These are phyloP conservation scores for Carallia pectinifolia DNA, from an alignment of 345 rosid genomes.

Conservation along the genomic window DNA sequence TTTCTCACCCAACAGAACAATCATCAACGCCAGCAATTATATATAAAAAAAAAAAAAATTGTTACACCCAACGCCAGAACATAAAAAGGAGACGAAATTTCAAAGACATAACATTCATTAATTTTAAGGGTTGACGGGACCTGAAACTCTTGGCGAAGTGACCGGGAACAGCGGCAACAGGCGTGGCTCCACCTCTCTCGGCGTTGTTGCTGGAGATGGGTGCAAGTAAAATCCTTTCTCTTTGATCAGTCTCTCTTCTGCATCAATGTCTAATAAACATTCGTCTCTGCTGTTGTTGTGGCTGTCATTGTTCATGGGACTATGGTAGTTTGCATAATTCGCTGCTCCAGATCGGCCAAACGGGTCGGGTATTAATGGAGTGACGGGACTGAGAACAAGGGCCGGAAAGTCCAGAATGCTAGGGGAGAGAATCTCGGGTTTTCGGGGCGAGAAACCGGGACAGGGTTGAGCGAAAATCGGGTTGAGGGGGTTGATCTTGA, in stretches of 20 bases:
- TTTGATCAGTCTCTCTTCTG: conserved; percentile 78
- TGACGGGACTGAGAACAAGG: conserved; percentile 82
- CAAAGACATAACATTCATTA: background rate
- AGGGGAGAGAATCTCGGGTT: conserved; percentile 84
- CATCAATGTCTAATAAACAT: conserved; percentile 28
- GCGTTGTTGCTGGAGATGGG: conserved; percentile 83
- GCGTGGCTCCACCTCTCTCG: conserved; percentile 71
- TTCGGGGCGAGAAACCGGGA: conserved; percentile 66
- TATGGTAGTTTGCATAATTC: conserved; percentile 17
- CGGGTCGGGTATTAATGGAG: conserved; percentile 90
- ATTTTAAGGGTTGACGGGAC: conserved; percentile 49
- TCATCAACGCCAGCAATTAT: conserved; percentile 25
- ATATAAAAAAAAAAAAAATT: conserved; percentile 26
- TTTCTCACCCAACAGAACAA: conserved; percentile 18
- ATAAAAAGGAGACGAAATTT: background rate
- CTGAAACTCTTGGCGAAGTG: conserved; percentile 77
- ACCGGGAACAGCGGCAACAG: conserved; percentile 88
- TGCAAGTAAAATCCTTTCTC: conserved; percentile 89
- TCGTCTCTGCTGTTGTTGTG: background rate
- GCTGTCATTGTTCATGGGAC: conserved; percentile 13
- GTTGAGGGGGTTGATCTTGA: conserved; percentile 77
- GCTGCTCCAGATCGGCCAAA: conserved; percentile 65
- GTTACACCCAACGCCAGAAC: conserved; percentile 27
- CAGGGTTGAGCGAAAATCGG: conserved; percentile 45
- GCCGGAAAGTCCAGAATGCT: conserved; percentile 89